These are phyloP conservation scores for Scytalidium sp. DNA, from an alignment of 2,329 filamentous ascomycete genomes.

Conservation along the genomic window DNA sequence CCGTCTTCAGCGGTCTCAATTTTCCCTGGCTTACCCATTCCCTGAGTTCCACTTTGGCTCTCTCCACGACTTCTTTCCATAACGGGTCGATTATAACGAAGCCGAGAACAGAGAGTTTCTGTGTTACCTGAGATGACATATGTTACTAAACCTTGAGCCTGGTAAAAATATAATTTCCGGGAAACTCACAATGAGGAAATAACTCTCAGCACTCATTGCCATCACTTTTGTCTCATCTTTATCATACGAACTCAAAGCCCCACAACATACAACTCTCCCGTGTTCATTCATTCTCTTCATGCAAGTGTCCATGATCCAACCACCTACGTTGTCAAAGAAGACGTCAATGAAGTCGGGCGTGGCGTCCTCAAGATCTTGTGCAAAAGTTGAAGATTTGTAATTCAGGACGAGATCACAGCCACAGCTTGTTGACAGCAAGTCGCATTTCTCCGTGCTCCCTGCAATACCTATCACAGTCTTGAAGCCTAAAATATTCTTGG, in stretches of 20 bases:
- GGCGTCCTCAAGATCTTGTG: background rate
- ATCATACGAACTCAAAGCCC: conserved; percentile 66
- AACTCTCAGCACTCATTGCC: no score
- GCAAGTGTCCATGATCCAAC: conserved; percentile 63
- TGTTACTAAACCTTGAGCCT: no score
- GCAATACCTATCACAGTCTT: background rate
- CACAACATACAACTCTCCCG: conserved; percentile 66
- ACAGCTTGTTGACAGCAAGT: background rate
- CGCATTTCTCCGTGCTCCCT: background rate
- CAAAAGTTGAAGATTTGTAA: background rate
- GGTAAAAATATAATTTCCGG: no score
- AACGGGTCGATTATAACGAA: no score
- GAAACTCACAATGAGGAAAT: no score
- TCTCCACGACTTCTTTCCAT: no score
- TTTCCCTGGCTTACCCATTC: no score
- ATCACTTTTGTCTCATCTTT: no score
- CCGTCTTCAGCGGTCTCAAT: no score
- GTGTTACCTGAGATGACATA: no score
- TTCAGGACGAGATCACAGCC: background rate
- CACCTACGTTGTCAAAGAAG: conserved; percentile 30
- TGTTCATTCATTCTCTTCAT: conserved; percentile 54
- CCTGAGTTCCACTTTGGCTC: no score
- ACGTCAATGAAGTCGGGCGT: background rate
- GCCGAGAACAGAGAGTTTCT: no score
- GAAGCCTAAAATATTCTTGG: background rate